Evolutionary conservation across 768 basidiomycete genomes (phyloP), one percentile per base, ranked within the genome.

Genomic region (Lactarius vividus): DNA sequence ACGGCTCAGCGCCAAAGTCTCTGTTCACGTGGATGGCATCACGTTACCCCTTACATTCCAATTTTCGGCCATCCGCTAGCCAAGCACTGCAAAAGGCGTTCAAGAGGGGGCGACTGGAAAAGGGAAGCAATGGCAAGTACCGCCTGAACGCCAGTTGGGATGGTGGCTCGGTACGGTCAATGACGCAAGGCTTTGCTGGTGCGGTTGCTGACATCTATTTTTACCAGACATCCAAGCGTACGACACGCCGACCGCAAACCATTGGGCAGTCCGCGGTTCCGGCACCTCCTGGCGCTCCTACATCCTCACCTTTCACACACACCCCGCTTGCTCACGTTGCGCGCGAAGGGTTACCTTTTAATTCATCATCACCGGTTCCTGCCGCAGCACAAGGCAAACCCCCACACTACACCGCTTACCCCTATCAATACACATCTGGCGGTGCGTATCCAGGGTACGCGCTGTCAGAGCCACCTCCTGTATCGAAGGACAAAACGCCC

Each of bases 71-170:
- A 2, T 93, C 91, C 2, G 93, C 93, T 4, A 92, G 90, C 71
- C 93, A 95, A 75, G 93, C 93, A 8, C 77, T 95, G 61, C 91
- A 92, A 75, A 94, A 94, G 70, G 92, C 93, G 4, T 92, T 80
- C 76, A 90, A 87, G 74, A 82, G 92, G 55, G 92, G 92, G 10
- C 80, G 93, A 29, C 82, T 95, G 61, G 86, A 90, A 73, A 95
- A 94, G 73, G 83, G 82, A 35, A 80, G 77, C n/a, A 81, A 81
- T 59, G 89, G 88, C 3, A 89, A 87, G 73, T 95, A 95, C 75
- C 80, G 86, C 46, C 73, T 94, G 26, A 94, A 88, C 73, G 78
- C 87, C 7, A 80, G 76, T 62, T 94, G 92, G 91, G 90, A 91
- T 72, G 92, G 92, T 28, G 90, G 89, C 35, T 88, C 82, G 72